Evolutionary conservation across 257 asterid genomes (phyloP).

Genomic region (Lavandula angustifolia): DNA sequence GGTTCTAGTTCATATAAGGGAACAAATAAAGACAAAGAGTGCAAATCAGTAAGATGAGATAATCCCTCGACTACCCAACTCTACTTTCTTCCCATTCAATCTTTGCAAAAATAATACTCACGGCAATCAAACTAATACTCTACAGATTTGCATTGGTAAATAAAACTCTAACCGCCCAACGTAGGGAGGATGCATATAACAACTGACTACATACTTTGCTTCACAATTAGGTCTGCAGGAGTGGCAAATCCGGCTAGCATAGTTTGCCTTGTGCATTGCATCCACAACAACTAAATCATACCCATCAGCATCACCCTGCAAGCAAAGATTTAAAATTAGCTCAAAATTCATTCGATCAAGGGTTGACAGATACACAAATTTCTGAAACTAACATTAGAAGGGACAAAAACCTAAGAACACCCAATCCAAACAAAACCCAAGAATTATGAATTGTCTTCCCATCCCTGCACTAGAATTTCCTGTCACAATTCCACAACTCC

Average conservation of each 20-base stretch:
- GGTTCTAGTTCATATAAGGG: not conserved
- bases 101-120: not conserved
- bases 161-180: not conserved
- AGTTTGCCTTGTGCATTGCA: constrained; percentile 99
- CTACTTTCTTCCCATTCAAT: not conserved
- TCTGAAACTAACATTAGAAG: not conserved
- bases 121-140: not conserved
- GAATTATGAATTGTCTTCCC: not conserved
- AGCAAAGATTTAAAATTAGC: constrained; percentile 28
- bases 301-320: constrained; percentile 99
- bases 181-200: constrained; percentile 9
- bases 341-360: constrained; percentile 8
- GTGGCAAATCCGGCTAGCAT: constrained; percentile 98
- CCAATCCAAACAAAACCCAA: not conserved
- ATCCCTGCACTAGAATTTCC: constrained; percentile 3
- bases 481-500: not conserved
- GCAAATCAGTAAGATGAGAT: constrained; percentile 7
- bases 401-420: not conserved
- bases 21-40: constrained; percentile 9
- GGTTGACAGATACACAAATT: constrained; percentile 3
- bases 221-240: constrained; percentile 98
- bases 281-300: constrained; percentile 96
- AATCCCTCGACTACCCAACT: constrained; percentile 10
- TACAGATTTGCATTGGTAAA: not conserved
- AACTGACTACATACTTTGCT: constrained; percentile 80